phyloP scores from a whole-genome alignment of 2,329 filamentous ascomycete species.

The Penicillium sumatraense region DNA sequence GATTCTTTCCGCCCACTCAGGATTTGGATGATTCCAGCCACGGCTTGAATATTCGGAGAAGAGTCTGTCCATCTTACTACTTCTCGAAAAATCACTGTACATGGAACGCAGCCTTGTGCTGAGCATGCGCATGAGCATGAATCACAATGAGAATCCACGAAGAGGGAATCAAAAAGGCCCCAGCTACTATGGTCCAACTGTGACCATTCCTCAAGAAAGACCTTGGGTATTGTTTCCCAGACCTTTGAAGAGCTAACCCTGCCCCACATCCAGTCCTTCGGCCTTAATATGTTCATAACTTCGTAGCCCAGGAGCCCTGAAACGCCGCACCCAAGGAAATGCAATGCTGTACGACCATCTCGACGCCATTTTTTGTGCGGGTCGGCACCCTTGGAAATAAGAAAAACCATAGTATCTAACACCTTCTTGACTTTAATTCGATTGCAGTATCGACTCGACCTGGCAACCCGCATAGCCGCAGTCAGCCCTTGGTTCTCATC shows the following conservation, averaged over 20 bases:
- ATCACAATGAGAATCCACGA: background rate
- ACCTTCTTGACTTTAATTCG: background rate
- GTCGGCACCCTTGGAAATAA: background rate
- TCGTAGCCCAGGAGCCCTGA: too few relatives aligned
- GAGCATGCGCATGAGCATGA: slow-evolving; percentile 1
- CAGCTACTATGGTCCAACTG: background rate
- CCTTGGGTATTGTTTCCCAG: too few relatives aligned
- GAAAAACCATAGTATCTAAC: background rate
- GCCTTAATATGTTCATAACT: too few relatives aligned
- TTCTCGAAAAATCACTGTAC: background rate
- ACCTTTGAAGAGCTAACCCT: too few relatives aligned
- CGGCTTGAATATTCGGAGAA: background rate
- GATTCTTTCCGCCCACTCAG: background rate
- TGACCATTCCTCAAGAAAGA: too few relatives aligned
- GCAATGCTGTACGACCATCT: background rate
- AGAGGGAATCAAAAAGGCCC: background rate
- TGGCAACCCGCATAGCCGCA: background rate
- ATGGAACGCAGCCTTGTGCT: background rate
- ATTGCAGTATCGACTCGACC: too few relatives aligned
- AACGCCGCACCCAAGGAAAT: background rate
- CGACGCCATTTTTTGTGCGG: background rate
- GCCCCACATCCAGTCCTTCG: too few relatives aligned
- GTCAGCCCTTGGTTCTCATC: background rate
- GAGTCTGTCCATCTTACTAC: background rate
- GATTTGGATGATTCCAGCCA: background rate